Evolutionary conservation across 352 stramenopile species (phyloP), one percentile per base, ranked within the genome.

Genomic region (Phytopythium montanum): DNA sequence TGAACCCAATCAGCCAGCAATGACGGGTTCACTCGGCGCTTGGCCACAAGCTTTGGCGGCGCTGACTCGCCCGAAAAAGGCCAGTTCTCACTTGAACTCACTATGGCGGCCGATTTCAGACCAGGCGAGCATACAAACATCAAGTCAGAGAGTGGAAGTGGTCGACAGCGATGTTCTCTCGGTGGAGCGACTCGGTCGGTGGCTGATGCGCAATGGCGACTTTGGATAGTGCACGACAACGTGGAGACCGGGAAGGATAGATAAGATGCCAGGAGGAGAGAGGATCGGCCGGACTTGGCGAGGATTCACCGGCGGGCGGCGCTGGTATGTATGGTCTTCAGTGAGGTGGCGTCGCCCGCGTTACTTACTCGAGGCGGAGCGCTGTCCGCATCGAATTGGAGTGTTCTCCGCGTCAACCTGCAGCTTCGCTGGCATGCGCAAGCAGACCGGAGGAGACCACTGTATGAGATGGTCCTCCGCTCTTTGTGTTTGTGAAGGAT

Each of bases 401-500:
- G 34, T 12, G 29, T 34, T 34, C 29, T 41, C 8, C 34, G 34
- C 34, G 8, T 41, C 34, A 41, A 41, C 7, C 2, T 12, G 34
- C 7, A 41, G 34, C 34, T 9, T 34, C 9, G 29, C 29, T 34
- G 29, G 5, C 29, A 44, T 44, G 38, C 38, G 38, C 16, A 44
- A 44, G 38, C 34, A 8, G 16, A 8, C 25, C 14, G 21, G n/a
- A 48, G 8, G 0, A n/a, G n/a, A 5, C n/a, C 41, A 48, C 41
- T 48, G n/a, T 48, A n/a, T 28, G 41, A 28, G 41, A 26, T 48
- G 25, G 23, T 38, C 26, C 48, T 54, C 48, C 41, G n/a, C 18
- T 54, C 38, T 45, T 18, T 45, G 18, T 45, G 38, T 21, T 28
- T 19, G 1, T 54, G 48, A 54, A 54, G 48, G 48, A 54, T 54